Base-by-base conservation (phyloP, 208 protist genomes). In the Leishmania gerbilli region DNA sequence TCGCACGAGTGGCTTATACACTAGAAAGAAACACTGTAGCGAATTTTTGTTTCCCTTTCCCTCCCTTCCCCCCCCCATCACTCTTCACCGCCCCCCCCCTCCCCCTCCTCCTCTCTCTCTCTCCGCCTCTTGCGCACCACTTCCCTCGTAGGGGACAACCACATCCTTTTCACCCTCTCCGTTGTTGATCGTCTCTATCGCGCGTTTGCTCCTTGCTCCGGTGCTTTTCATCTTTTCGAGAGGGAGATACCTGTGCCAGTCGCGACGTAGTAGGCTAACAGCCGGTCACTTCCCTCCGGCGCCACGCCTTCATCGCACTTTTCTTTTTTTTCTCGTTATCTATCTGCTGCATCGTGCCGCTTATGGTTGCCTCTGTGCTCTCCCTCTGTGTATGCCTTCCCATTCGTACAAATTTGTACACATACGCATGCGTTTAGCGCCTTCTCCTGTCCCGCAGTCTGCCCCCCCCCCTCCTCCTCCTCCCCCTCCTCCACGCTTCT, bases 1-100 rank as follows among this genome's bases (percentile, higher is more conserved):
- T 72, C 42, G 19, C 68, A 72, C 42, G 3, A 47, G 42, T 72
- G 68, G 34, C 68, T 31, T 72, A 72, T 31, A 72, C 68, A 42
- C 37, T 31, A 49, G 37, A 71, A n/a, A 53, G 27, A 51, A 53
- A 2, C 24, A 11, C 42, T 27, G 42, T 51, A 11, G 37, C 68
- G 31, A 72, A 17, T n/a, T 49, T 31, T n/a, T 53, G 3, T 15
- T 5, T 6, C 68, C 5, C 42, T 19, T 13, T 21, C 42, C 68
- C 42, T 24, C 42, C 42, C 65, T 37, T 27, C 37, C 21, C 17
- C 37, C 21, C 17, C 37, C 62, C 56, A 62, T 24, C 6, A n/a
- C 56, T n/a, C 24, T n/a, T 24, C 56, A 62, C 24, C 24, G 24
- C 24, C 11, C 31, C 31, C 4, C 9, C 2, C 34, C 27, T 13